These are phyloP conservation scores for Rhizoctonia solani DNA, from an alignment of 1,284 basidiomycete species.

Conservation along the genomic window DNA sequence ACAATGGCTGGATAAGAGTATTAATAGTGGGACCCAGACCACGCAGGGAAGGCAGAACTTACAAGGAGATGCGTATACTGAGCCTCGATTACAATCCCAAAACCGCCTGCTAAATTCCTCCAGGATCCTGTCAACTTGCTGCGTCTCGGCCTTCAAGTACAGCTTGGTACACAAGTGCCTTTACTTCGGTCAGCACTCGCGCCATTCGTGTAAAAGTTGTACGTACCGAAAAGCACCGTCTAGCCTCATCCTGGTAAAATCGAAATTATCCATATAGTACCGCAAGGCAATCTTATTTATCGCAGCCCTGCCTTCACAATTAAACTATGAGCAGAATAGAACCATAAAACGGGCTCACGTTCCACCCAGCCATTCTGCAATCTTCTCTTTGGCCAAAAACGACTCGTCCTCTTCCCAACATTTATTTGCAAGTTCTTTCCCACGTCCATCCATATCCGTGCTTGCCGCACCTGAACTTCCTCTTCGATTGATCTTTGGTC, in stretches of 20 bases:
- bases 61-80: slow-evolving; percentile 83
- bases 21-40: slow-evolving; percentile 30
- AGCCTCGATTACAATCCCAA: slow-evolving; percentile 85
- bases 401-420: slow-evolving; percentile 89
- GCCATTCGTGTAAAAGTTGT: slow-evolving; percentile 47
- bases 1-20: slow-evolving; percentile 67
- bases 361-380: slow-evolving; percentile 94
- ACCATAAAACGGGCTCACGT: slow-evolving; percentile 59
- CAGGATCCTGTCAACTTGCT: slow-evolving; percentile 96
- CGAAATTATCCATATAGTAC: slow-evolving; percentile 87
- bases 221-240: slow-evolving; percentile 87
- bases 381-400: slow-evolving; percentile 85
- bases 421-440: slow-evolving; percentile 71
- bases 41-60: slow-evolving; percentile 44
- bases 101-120: slow-evolving; percentile 88
- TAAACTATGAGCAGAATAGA: not conserved
- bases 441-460: slow-evolving; percentile 58
- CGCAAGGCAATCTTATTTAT: slow-evolving; percentile 77
- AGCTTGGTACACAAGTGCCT: slow-evolving; percentile 89
- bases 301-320: slow-evolving; percentile 54
- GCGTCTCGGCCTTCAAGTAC: slow-evolving; percentile 93
- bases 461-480: slow-evolving; percentile 7
- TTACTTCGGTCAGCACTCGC: not conserved
- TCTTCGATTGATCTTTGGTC: not conserved
- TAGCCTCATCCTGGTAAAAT: slow-evolving; percentile 80